A percentile compares a stretch with the other conserved stretches of the same genome.
These are phyloP conservation scores for Hyaloscypha bicolor DNA, from an alignment of 495 filamentous ascomycete genomes.

Conservation along the genomic window DNA sequence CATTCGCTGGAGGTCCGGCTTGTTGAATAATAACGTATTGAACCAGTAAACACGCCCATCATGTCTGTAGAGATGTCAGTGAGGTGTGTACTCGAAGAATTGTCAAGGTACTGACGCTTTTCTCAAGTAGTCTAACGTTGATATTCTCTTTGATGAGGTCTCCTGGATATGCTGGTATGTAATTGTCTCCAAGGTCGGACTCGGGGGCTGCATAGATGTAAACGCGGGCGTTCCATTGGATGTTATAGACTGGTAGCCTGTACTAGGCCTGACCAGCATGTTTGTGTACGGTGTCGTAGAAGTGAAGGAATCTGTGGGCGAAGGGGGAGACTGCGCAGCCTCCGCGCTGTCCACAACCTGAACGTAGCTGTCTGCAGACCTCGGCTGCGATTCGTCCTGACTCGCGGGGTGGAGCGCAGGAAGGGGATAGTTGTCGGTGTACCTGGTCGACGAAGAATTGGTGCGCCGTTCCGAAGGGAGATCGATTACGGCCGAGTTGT, in stretches of 20 bases:
- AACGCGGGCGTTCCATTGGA: constrained; percentile 16
- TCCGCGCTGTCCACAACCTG: constrained; percentile 14
- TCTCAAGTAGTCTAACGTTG: constrained; percentile 90
- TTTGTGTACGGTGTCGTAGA: constrained; percentile 28
- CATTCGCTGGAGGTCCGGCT: constrained; percentile 74
- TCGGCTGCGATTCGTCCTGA: constrained; percentile 8
- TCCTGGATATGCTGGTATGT: constrained; percentile 86
- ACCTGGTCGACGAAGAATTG: not conserved
- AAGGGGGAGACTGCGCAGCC: constrained; percentile 9
- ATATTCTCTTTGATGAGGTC: constrained; percentile 86
- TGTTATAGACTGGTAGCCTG: constrained; percentile 24
- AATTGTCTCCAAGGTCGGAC: constrained; percentile 52
- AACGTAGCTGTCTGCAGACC: constrained; percentile 19
- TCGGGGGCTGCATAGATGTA: constrained; percentile 49
- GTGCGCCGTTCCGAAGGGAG: constrained; percentile 18
- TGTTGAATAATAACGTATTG: constrained; percentile 90
- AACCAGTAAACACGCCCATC: constrained; percentile 97
- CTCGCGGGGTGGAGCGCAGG: not conserved
- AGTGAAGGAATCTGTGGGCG: constrained; percentile 20
- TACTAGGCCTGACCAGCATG: constrained; percentile 29
- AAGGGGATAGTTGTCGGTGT: not conserved
- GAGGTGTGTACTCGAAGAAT: constrained; percentile 28
- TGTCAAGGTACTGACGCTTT: constrained; percentile 68
- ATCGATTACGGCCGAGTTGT: constrained; percentile 16
- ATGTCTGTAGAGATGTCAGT: constrained; percentile 56